Evolutionary conservation across 2,329 filamentous ascomycete genomes (phyloP).

Genomic region (Aspergillus quadricinctus): DNA sequence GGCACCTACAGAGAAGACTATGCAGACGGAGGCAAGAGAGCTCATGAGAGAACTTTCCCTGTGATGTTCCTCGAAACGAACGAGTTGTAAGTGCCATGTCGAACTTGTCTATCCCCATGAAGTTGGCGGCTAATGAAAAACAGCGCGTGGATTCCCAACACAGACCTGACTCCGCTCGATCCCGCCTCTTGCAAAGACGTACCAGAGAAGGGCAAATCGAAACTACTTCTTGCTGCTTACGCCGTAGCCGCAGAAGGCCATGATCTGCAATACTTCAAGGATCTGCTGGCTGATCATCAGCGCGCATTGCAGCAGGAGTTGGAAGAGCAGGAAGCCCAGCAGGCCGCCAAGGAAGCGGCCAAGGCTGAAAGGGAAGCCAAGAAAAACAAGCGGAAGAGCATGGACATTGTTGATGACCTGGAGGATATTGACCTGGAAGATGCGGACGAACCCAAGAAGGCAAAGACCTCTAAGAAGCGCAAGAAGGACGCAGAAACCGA

Average conservation of each 20-base stretch:
- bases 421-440: conserved; percentile 55
- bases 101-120: conserved; percentile 1
- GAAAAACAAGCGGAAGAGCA: conserved; percentile 47
- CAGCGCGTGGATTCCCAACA: conserved; percentile 90
- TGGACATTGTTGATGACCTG: conserved; percentile 46
- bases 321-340: conserved; percentile 62
- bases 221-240: conserved; percentile 74
- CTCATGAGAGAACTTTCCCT: conserved; percentile 79
- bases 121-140: conserved; percentile 9
- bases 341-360: conserved; percentile 51
- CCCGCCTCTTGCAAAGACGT: conserved; percentile 65
- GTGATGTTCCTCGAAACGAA: conserved; percentile 95
- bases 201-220: conserved; percentile 70
- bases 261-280: conserved; percentile 77
- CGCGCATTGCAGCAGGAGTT: conserved; percentile 52
- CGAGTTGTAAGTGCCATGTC: conserved; percentile 74
- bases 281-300: conserved; percentile 61
- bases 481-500: conserved; percentile 66
- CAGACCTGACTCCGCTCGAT: conserved; percentile 72
- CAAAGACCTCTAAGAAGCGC: conserved; percentile 67
- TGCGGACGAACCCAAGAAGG: conserved; percentile 46
- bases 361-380: conserved; percentile 52
- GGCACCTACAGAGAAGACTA: conserved; percentile 85
- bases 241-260: conserved; percentile 73
- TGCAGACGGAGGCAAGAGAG: conserved; percentile 80